A percentile compares a stretch with the other conserved stretches of the same genome.
These are phyloP conservation scores for Murraya paniculata DNA, from an alignment of 345 rosid species.

Conservation along the genomic window DNA sequence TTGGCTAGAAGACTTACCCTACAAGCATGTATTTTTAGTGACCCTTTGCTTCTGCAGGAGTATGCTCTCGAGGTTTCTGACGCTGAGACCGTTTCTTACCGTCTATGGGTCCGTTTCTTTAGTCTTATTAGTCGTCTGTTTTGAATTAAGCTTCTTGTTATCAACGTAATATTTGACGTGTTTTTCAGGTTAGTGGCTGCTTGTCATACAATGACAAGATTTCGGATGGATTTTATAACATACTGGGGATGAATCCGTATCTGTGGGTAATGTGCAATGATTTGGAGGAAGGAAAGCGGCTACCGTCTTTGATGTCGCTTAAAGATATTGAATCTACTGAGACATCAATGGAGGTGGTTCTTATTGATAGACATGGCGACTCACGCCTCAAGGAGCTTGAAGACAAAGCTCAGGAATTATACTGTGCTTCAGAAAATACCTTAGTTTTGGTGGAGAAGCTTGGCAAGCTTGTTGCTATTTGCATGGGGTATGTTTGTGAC, in stretches of 20 bases:
- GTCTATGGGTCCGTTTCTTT: conserved; percentile 66
- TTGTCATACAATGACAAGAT: conserved; percentile 84
- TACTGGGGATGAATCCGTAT: conserved; percentile 90
- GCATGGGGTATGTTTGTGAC: conserved; percentile 65
- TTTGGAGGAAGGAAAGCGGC: conserved; percentile 52
- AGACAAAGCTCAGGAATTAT: conserved; percentile 82
- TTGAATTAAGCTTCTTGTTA: neutral
- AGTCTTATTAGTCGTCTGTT: neutral
- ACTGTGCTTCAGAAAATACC: conserved; percentile 65
- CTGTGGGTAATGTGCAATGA: conserved; percentile 94
- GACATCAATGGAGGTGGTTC: conserved; percentile 83
- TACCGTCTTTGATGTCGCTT: conserved; percentile 73
- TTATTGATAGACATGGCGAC: conserved; percentile 71
- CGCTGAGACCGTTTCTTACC: conserved; percentile 68
- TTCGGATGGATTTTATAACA: conserved; percentile 88
- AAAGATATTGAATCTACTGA: conserved; percentile 62
- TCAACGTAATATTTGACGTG: too few species aligned
- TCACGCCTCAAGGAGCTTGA: conserved; percentile 74
- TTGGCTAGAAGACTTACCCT: conserved; percentile 70
- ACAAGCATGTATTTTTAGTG: conserved; percentile 56
- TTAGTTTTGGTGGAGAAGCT: conserved; percentile 73
- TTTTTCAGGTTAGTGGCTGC: conserved; percentile 75
- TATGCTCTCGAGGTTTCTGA: conserved; percentile 31
- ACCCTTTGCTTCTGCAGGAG: conserved; percentile 37
- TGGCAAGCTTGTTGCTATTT: conserved; percentile 80